Base-by-base conservation (phyloP, 345 rosid species). In the Psidium guajava region DNA sequence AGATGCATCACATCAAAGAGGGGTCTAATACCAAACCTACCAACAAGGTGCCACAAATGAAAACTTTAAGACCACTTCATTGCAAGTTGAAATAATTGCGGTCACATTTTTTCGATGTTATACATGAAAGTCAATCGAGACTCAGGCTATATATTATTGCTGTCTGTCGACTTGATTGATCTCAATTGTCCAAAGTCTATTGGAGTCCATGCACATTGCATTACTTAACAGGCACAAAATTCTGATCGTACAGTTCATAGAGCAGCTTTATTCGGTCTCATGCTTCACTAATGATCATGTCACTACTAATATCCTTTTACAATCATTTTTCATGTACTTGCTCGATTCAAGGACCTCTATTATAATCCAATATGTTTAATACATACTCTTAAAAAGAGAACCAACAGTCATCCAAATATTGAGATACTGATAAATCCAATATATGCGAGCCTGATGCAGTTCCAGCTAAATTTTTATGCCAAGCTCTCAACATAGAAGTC, bases 401-500 rank as follows among this genome's bases (percentile, higher is more conserved):
- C 47, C 77, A 18, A 69, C 77, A 18, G 77, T 32, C 7, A 69
- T 69, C 80, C 47, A 69, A 69, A 36, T 9, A 69, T 69, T 36
- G 80, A 36, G 40, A 32, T 36, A 11, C 0, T 69, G 47, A 32
- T 69, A 69, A 61, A 69, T 69, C 47, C 4, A 36, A 18, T 69
- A 36, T 18, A 69, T 18, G 25, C 16, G 6, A 58, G 69, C 69
- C 69, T 58, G 32, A 58, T 18, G 77, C 24, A 32, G 47, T 32
- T 69, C 22, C 3, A 0, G 47, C 25, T 18, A 0, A 36, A 69
- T 36, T 18, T 69, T 69, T 20, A 24, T 0, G 1, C 47, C 47
- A 69, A 36, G 80, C 47, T 69, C 80, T 36, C 47, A 18, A 9
- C 47, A 32, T 18, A 69, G 47, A 69, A 69, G 80, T 36, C 25